Conservation (phyloP, 768 basidiomycete genomes). For the Suillus weaverae region DNA sequence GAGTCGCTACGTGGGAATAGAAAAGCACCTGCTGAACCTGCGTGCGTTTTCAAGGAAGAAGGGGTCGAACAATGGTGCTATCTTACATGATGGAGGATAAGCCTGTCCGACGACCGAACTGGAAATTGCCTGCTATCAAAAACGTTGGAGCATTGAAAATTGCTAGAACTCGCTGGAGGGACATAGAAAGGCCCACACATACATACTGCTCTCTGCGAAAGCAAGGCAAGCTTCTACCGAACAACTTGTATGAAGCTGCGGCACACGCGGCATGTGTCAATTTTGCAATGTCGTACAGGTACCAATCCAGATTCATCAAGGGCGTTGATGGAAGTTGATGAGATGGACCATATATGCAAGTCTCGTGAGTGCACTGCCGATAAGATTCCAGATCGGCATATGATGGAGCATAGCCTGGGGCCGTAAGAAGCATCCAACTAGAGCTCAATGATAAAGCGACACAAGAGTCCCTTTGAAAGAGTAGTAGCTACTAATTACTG, state of each 20-base stretch:
- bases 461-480: neutral
- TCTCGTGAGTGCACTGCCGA: neutral
- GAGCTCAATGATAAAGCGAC: neutral
- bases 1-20: neutral
- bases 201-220: neutral
- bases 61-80: neutral
- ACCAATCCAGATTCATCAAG: neutral
- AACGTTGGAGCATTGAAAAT: neutral
- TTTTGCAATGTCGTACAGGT: neutral
- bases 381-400: conserved; percentile 3
- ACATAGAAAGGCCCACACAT: neutral
- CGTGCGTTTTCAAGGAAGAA: neutral
- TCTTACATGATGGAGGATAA: neutral
- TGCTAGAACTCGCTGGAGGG: neutral
- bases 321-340: neutral
- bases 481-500: neutral
- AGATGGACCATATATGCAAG: neutral
- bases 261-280: neutral
- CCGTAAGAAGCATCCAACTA: neutral
- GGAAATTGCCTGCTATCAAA: neutral
- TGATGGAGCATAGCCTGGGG: neutral
- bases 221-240: neutral
- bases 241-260: neutral
- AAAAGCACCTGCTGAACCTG: neutral
- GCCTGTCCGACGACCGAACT: neutral